Evolutionary conservation across 202 grass and related monocot genomes (phyloP).

Genomic region (Zizania palustris): DNA sequence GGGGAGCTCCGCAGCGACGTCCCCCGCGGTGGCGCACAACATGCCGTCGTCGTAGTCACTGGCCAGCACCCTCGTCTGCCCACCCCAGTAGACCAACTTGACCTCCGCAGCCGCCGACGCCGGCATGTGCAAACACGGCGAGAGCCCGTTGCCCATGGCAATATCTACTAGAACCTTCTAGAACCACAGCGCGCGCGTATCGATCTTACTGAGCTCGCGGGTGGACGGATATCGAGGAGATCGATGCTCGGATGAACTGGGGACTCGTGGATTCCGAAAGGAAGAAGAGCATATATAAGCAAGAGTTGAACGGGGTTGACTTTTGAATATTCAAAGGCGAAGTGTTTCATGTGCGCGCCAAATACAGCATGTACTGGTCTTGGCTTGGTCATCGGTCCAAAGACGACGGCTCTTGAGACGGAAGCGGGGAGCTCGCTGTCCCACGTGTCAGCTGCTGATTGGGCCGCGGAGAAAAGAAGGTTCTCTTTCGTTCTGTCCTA

Average conservation of each 20-base stretch:
- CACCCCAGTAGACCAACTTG: constrained; percentile 78
- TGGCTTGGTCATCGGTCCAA: constrained; percentile 48
- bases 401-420: constrained; percentile 24
- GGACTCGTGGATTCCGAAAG: background rate
- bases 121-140: constrained; percentile 47
- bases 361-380: background rate
- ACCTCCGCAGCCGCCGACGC: background rate
- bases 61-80: constrained; percentile 30
- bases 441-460: background rate
- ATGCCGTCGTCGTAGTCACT: background rate
- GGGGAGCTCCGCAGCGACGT: constrained; percentile 57
- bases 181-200: background rate
- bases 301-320: constrained; percentile 49
- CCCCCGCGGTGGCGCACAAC: constrained; percentile 41
- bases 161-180: constrained; percentile 37
- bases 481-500: background rate
- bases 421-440: background rate
- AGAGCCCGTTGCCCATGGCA: constrained; percentile 71
- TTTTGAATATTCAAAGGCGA: constrained; percentile 14
- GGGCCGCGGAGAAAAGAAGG: background rate
- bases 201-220: background rate
- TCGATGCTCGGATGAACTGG: background rate
- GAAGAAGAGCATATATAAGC: background rate
- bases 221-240: background rate
- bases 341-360: constrained; percentile 29